A percentile compares a stretch with the other conserved stretches of the same genome.
Evolutionary conservation across 495 filamentous ascomycete species (phyloP).

Genomic region (Hyaloscypha bicolor): DNA sequence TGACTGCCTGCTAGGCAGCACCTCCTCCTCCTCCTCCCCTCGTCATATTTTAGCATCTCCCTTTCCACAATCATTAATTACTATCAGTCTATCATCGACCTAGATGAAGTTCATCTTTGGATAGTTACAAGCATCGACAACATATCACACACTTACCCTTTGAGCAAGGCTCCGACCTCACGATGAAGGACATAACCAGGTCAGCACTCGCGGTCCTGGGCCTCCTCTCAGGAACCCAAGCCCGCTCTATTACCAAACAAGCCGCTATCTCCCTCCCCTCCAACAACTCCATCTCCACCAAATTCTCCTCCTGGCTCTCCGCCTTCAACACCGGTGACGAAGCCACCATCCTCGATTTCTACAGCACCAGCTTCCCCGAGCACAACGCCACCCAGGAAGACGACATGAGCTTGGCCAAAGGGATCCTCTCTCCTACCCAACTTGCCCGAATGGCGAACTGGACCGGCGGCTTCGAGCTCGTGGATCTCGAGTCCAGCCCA

Average conservation of each 20-base stretch:
- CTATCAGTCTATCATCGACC: background rate
- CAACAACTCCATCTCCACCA: background rate
- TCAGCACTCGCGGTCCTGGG: background rate
- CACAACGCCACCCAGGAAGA: background rate
- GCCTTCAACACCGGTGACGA: constrained; percentile 1
- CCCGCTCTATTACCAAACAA: background rate
- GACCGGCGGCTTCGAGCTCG: constrained; percentile 7
- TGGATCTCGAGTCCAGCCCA: constrained; percentile 3
- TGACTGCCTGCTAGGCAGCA: background rate
- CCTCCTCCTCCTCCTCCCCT: background rate
- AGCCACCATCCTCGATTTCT: background rate
- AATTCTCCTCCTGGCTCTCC: constrained; percentile 9
- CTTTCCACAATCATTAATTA: too few species aligned
- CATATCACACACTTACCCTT: background rate
- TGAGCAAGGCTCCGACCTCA: background rate
- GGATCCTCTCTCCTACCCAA: background rate
- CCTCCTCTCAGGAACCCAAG: background rate
- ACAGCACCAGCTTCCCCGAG: background rate
- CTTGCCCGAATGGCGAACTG: background rate
- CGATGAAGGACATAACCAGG: background rate
- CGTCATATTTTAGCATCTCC: background rate
- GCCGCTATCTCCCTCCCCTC: background rate
- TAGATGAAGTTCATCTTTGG: background rate
- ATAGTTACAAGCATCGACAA: background rate
- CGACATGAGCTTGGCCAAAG: background rate